These are phyloP conservation scores for Nymphaea thermarum DNA, from an alignment of 164 flowering plant species.

Conservation along the genomic window DNA sequence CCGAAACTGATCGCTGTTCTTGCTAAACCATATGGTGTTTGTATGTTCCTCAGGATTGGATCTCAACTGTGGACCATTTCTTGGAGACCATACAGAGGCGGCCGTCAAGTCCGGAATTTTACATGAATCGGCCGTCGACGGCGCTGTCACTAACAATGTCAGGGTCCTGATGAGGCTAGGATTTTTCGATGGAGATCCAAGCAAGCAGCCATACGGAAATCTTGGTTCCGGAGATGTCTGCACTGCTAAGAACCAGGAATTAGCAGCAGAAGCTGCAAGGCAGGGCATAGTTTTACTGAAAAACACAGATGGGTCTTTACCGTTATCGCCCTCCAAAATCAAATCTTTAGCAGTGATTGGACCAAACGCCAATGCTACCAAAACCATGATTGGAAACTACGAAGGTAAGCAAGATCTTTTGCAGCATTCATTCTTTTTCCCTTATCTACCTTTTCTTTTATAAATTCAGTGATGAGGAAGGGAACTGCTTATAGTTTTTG, in stretches of 20 bases:
- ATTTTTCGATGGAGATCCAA: conserved; percentile 79
- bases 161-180: conserved; percentile 76
- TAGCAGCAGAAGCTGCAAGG: conserved; percentile 79
- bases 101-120: conserved; percentile 52
- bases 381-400: conserved; percentile 89
- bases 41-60: conserved; percentile 46
- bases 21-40: background rate
- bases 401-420: conserved; percentile 34
- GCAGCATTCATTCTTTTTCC: background rate
- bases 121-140: conserved; percentile 41
- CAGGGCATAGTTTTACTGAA: conserved; percentile 91
- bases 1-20: background rate
- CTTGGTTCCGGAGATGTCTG: conserved; percentile 84
- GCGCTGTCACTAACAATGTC: conserved; percentile 53
- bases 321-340: conserved; percentile 46
- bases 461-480: no score
- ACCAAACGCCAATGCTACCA: conserved; percentile 86
- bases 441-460: background rate
- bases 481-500: no score
- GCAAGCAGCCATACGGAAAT: conserved; percentile 44
- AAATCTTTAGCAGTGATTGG: conserved; percentile 84
- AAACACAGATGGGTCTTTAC: conserved; percentile 47
- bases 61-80: conserved; percentile 65
- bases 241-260: conserved; percentile 40
- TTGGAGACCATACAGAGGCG: conserved; percentile 44